phyloP scores from a whole-genome alignment of 768 basidiomycete genomes.

The Albatrellus ellisii region DNA sequence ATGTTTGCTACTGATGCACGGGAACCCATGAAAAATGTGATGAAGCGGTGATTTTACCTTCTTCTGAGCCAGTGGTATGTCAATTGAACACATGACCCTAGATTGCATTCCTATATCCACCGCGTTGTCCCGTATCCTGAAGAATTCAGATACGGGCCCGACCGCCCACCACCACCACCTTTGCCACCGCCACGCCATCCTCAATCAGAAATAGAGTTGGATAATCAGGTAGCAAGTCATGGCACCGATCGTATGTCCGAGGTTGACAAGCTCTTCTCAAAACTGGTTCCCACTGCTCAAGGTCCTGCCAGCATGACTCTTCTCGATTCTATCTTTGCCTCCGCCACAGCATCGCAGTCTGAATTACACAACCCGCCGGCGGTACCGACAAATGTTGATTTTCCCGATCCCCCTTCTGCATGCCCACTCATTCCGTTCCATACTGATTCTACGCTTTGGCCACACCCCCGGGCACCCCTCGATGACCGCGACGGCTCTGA shows the following conservation, averaged over 20 bases:
- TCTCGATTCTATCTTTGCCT: constrained; percentile 64
- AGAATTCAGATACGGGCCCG: constrained; percentile 55
- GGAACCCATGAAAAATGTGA: constrained; percentile 59
- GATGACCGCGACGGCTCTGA: constrained; percentile 27
- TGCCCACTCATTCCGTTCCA: constrained; percentile 43
- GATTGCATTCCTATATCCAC: constrained; percentile 56
- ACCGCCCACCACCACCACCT: constrained; percentile 48
- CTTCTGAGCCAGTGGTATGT: not conserved
- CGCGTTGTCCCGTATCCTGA: constrained; percentile 59
- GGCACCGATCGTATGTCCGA: constrained; percentile 20
- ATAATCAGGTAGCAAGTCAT: not conserved
- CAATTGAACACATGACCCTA: constrained; percentile 14
- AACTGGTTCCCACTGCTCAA: constrained; percentile 20
- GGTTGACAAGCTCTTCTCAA: constrained; percentile 32
- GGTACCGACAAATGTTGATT: not conserved
- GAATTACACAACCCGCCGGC: constrained; percentile 7
- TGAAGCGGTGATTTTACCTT: constrained; percentile 38
- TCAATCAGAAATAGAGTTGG: not conserved
- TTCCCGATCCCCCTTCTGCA: constrained; percentile 1
- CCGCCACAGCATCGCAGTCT: constrained; percentile 28
- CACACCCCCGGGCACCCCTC: constrained; percentile 40
- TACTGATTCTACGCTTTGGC: constrained; percentile 58
- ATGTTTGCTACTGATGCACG: constrained; percentile 56
- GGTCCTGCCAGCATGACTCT: constrained; percentile 29
- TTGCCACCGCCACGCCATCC: constrained; percentile 8